Conservation (phyloP, 768 basidiomycete genomes). For the Lentinula aciculospora region DNA sequence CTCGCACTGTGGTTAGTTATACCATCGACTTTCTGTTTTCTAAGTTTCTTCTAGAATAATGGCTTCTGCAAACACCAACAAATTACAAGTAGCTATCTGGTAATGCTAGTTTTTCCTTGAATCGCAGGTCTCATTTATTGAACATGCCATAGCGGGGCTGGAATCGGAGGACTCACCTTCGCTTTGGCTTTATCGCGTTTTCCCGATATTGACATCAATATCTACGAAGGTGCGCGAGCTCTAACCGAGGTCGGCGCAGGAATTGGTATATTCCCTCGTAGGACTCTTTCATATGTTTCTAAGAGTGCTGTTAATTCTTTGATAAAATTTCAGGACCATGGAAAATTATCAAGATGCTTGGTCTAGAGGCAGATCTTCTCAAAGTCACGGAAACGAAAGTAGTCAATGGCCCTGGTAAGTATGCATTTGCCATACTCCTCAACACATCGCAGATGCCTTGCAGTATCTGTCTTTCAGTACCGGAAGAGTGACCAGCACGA, state of each 20-base stretch:
- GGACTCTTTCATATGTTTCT: constrained; percentile 16
- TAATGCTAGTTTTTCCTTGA: too few species aligned
- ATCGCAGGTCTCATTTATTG: too few species aligned
- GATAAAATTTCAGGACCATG: constrained; percentile 41
- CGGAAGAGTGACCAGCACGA: constrained; percentile 56
- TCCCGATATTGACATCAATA: constrained; percentile 48
- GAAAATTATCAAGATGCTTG: constrained; percentile 40
- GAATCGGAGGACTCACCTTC: constrained; percentile 36
- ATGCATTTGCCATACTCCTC: not conserved
- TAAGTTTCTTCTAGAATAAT: not conserved
- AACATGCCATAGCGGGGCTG: constrained; percentile 37
- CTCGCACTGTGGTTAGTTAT: not conserved
- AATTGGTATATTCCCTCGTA: constrained; percentile 48
- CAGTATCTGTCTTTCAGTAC: constrained; percentile 49
- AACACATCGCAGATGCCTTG: not conserved
- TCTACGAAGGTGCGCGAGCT: constrained; percentile 47
- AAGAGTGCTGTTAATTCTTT: not conserved
- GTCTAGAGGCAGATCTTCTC: constrained; percentile 40
- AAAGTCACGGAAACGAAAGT: constrained; percentile 30
- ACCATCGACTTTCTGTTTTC: not conserved
- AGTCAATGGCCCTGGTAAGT: constrained; percentile 34
- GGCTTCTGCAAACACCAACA: constrained; percentile 24
- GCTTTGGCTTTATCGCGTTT: constrained; percentile 37
- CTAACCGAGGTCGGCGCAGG: constrained; percentile 58
- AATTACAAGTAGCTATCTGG: constrained; percentile 52